Conservation (phyloP, 1,139 yeast genomes). For the Taiozyma sp. region DNA sequence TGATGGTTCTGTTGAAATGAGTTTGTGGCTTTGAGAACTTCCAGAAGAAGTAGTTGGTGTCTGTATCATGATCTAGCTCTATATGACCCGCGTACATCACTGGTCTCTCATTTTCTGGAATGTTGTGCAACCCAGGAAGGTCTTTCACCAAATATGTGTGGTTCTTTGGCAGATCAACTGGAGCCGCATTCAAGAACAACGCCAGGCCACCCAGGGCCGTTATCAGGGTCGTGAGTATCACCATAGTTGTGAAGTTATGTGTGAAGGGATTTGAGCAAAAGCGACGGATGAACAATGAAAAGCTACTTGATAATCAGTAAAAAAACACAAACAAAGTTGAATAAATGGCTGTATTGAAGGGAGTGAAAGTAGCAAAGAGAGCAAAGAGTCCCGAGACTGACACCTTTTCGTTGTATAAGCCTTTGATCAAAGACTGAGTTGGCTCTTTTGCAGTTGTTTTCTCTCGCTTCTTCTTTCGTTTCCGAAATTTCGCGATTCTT, state of each 20-base stretch:
- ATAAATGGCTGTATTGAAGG: background rate
- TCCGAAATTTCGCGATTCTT: no score
- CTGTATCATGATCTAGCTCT: conserved; percentile 20
- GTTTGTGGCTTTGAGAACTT: conserved; percentile 38
- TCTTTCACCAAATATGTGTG: conserved; percentile 10
- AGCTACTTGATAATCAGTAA: background rate
- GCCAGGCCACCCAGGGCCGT: background rate
- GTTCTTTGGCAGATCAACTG: conserved; percentile 12
- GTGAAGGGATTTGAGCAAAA: background rate
- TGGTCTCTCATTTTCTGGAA: conserved; percentile 18
- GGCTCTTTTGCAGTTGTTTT: no score
- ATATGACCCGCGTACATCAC: conserved; percentile 72
- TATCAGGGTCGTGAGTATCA: background rate
- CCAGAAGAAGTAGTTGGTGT: conserved; percentile 74
- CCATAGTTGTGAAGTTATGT: background rate
- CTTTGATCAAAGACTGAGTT: no score
- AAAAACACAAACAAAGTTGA: no score
- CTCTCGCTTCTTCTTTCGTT: no score
- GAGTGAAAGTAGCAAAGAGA: background rate
- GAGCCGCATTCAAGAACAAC: conserved; percentile 3
- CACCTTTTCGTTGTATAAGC: no score
- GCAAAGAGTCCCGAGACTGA: background rate
- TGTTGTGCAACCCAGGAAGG: conserved; percentile 17
- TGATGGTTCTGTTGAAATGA: conserved; percentile 35
- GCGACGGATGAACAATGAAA: background rate